Percentiles rank a stretch among this genome's conserved stretches.
phyloP scores from a whole-genome alignment of 768 basidiomycete genomes.

The Cyathus striatus region DNA sequence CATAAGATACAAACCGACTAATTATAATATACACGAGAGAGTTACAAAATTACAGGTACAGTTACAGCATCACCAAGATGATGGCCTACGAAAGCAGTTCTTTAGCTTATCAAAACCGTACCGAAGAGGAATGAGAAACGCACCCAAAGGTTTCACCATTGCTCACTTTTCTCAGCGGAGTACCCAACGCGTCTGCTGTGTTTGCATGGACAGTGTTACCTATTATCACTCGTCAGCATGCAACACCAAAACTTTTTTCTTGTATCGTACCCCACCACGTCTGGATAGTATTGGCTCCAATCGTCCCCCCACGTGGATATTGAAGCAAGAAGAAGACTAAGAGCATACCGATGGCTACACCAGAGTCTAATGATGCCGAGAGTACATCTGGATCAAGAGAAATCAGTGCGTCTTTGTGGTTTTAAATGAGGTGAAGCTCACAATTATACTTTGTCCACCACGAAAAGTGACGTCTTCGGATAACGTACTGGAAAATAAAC shows the following conservation, averaged over 20 bases:
- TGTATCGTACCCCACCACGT: conserved; percentile 83
- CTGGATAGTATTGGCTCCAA: conserved; percentile 49
- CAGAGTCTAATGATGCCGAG: conserved; percentile 70
- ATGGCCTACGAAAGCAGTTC: too few species aligned
- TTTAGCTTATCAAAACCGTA: too few species aligned
- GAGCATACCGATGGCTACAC: conserved; percentile 55
- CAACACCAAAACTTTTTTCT: too few species aligned
- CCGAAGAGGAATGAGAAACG: too few species aligned
- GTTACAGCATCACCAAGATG: too few species aligned
- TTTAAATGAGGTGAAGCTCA: too few species aligned
- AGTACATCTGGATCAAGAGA: too few species aligned
- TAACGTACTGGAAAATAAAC: conserved; percentile 59
- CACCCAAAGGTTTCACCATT: conserved; percentile 27
- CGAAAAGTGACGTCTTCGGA: conserved; percentile 55
- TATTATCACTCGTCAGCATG: too few species aligned
- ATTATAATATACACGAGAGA: too few species aligned
- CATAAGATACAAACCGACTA: too few species aligned
- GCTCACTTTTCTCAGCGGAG: conserved; percentile 25
- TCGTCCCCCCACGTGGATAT: conserved; percentile 56
- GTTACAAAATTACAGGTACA: too few species aligned
- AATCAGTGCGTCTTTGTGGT: too few species aligned
- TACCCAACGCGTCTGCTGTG: conserved; percentile 35
- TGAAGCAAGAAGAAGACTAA: conserved; percentile 59
- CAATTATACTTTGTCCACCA: conserved; percentile 73
- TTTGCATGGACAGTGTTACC: conserved; percentile 41